Evolutionary conservation across 169 alveolate genomes (phyloP).

Genomic region (Eimeria tenella): DNA sequence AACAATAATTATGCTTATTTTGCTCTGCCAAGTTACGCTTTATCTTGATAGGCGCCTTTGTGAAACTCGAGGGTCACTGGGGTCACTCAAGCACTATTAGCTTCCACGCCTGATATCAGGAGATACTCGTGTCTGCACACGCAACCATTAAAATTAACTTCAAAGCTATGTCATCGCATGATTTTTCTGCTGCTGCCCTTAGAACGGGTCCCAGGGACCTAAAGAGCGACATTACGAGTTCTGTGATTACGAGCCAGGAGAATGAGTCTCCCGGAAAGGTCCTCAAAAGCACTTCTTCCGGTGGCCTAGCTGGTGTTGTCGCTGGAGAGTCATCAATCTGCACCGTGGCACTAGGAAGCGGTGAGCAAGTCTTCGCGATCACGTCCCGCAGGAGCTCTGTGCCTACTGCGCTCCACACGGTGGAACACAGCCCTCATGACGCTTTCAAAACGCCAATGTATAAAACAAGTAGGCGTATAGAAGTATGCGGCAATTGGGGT

Average conservation of each 20-base stretch:
- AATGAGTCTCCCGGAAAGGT: neutral
- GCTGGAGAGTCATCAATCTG: constrained; percentile 89
- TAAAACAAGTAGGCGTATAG: too few species aligned
- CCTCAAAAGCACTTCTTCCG: neutral
- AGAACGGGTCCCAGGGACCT: neutral
- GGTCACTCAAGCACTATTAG: too few species aligned
- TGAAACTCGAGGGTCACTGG: too few species aligned
- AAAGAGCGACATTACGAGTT: neutral
- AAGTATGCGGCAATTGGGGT: too few species aligned
- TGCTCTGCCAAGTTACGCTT: too few species aligned
- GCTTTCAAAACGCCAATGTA: too few species aligned
- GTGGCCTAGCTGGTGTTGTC: constrained; percentile 88
- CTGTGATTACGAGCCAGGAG: neutral
- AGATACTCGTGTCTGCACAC: too few species aligned
- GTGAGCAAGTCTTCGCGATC: neutral
- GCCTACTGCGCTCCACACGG: neutral
- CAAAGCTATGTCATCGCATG: constrained; percentile 20
- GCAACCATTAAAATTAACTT: neutral
- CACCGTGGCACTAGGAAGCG: constrained; percentile 87
- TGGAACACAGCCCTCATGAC: too few species aligned
- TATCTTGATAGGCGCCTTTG: too few species aligned
- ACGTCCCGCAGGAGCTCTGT: neutral
- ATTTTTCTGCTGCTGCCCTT: neutral
- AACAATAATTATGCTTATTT: too few species aligned
- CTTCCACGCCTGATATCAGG: too few species aligned